Conservation (phyloP, 2,329 filamentous ascomycete genomes). For the Ophiocordyceps robertsii region DNA sequence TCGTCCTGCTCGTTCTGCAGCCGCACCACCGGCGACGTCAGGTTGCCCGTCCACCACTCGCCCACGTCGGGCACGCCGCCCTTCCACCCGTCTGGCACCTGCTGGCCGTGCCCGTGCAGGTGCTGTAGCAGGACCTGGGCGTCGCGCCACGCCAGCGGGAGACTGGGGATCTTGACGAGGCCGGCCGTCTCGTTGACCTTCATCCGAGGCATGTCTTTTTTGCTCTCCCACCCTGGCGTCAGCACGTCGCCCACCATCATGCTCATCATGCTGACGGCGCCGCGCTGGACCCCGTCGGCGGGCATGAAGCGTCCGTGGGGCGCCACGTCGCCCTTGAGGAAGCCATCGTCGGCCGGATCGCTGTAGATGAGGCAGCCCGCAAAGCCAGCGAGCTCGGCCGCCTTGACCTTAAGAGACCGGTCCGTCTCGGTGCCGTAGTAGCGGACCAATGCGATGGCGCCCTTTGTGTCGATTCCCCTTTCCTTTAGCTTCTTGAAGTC, state of each 20-base stretch:
- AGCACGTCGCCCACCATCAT: conserved; percentile 85
- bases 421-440: conserved; percentile 65
- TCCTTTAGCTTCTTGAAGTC: conserved; percentile 67
- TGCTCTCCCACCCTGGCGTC: conserved; percentile 75
- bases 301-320: conserved; percentile 74
- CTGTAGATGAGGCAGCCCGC: conserved; percentile 85
- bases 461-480: conserved; percentile 58
- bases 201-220: conserved; percentile 50
- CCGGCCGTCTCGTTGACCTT: conserved; percentile 56
- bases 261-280: conserved; percentile 65
- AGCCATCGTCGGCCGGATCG: conserved; percentile 77
- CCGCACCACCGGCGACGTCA: conserved; percentile 61
- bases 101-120: conserved; percentile 60
- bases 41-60: conserved; percentile 77
- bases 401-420: conserved; percentile 72
- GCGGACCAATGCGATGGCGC: conserved; percentile 72
- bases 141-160: conserved; percentile 83
- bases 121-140: conserved; percentile 66
- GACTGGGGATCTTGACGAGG: conserved; percentile 71
- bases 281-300: conserved; percentile 69
- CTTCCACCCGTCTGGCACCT: conserved; percentile 56
- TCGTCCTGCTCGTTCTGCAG: conserved; percentile 83
- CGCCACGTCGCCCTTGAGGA: conserved; percentile 55
- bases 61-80: conserved; percentile 63
- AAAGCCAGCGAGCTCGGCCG: conserved; percentile 76